Evolutionary conservation across 1,139 yeast species (phyloP).

Genomic region (Suhomyces guaymorum): DNA sequence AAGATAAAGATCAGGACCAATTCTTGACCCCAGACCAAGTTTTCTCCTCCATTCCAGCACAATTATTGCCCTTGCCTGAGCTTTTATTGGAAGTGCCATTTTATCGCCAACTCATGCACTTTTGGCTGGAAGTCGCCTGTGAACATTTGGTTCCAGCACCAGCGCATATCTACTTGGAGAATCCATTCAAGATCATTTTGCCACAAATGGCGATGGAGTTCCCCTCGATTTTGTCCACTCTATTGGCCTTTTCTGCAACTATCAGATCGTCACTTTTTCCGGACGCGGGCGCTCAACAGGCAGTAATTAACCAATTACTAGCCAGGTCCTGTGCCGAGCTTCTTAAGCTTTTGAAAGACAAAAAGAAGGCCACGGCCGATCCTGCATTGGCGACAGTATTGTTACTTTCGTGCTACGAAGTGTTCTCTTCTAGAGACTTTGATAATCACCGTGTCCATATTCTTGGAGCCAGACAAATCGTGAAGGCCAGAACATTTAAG

Average conservation of each 20-base stretch:
- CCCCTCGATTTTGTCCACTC: constrained; percentile 58
- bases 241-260: constrained; percentile 68
- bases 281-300: constrained; percentile 29
- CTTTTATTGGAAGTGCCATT: constrained; percentile 57
- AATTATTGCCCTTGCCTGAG: constrained; percentile 57
- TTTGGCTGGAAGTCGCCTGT: constrained; percentile 64
- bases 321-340: constrained; percentile 60
- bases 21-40: constrained; percentile 14
- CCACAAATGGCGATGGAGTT: constrained; percentile 71
- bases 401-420: constrained; percentile 63
- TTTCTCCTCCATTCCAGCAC: constrained; percentile 42
- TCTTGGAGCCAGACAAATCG: constrained; percentile 68
- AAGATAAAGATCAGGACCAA: not conserved
- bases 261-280: constrained; percentile 38
- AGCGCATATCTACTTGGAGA: constrained; percentile 52
- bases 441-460: constrained; percentile 65
- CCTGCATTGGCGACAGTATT: constrained; percentile 67
- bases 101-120: constrained; percentile 61
- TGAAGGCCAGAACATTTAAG: constrained; percentile 47
- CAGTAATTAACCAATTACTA: constrained; percentile 51
- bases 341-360: constrained; percentile 51
- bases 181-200: constrained; percentile 65
- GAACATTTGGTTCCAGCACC: constrained; percentile 71
- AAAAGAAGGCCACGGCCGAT: constrained; percentile 58
- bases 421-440: constrained; percentile 49